Evolutionary conservation across 805 yeast genomes (phyloP), one percentile per base, ranked within the genome.

Genomic region (Candida qinlingensis): DNA sequence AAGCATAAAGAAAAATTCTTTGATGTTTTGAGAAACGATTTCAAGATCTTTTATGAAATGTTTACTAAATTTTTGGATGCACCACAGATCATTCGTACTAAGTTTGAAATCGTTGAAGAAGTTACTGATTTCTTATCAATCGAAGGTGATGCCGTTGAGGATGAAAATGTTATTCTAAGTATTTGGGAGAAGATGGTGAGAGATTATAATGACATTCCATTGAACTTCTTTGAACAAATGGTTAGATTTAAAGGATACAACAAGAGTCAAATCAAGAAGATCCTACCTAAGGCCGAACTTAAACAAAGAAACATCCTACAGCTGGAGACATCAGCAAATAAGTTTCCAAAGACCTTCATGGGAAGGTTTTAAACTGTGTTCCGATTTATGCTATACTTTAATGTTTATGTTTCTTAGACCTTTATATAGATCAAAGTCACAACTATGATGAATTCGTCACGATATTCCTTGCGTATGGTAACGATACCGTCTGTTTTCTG

Each of bases 1-100:
- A 68, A 67, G 69, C 67, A 70, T 3, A 35, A 43, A 64, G 65
- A 70, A 64, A 67, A 70, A 63, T 69, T 69, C 59, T 59, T 74
- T 41, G 79, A 76, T 10, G 73, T 77, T 40, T 74, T 86, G 54
- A 77, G 79, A 51, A 67, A 78, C 51, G 94, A 87, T 66, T 79
- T 83, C 38, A 78, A 76, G 49, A 62, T 70, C 31, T 73, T 86
- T 39, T 79, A 74, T 60, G 74, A 72, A 34, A 64, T 77, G 28
- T 83, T 86, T 55, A 69, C 73, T 3, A 70, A 74, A 40, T 73
- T 69, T 48, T 59, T 70, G 45, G 67, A 67, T 37, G 65, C 70
- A 45, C 12, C 39, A n/a, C 72, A 67, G 10, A 66, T 64, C 48
- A 70, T 80, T 37, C 76, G 74, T 50, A 67, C 68, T 25, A 76